Evolutionary conservation across 768 basidiomycete genomes (phyloP).

Genomic region (Mycena belliarum): DNA sequence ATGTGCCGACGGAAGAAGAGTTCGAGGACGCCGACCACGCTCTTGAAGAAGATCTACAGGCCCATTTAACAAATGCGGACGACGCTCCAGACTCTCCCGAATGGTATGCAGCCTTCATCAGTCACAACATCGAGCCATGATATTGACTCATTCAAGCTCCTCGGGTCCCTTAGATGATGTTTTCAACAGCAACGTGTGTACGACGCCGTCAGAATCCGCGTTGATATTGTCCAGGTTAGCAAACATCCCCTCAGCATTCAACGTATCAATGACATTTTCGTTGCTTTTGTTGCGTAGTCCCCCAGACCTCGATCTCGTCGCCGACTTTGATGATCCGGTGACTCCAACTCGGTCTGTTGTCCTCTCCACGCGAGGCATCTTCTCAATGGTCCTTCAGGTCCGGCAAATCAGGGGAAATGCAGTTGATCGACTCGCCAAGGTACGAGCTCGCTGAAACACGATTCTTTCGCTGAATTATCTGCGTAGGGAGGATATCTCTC

Average conservation of each 20-base stretch:
- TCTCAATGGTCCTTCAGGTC: conserved; percentile 1
- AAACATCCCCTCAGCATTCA: neutral
- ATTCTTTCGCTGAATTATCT: neutral
- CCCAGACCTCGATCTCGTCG: conserved; percentile 14
- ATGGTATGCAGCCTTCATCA: neutral
- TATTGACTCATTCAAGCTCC: neutral
- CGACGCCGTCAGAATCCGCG: neutral
- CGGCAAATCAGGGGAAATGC: neutral
- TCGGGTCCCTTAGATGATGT: conserved; percentile 11
- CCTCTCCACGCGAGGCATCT: neutral
- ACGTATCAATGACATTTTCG: neutral
- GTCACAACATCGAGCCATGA: neutral
- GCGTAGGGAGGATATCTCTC: neutral
- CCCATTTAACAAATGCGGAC: conserved; percentile 2
- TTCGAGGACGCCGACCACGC: conserved; percentile 26
- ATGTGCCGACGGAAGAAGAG: conserved; percentile 35
- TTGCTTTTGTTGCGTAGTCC: conserved; percentile 16
- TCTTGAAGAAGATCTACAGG: conserved; percentile 23
- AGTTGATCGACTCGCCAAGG: conserved; percentile 4
- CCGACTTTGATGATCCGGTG: conserved; percentile 17
- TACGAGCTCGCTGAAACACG: neutral
- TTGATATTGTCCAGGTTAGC: conserved; percentile 16
- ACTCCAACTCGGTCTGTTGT: conserved; percentile 19
- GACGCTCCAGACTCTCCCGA: neutral
- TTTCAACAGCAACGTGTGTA: conserved; percentile 1